These are phyloP conservation scores for Hydnomerulius pinastri DNA, from an alignment of 768 basidiomycete genomes.

Conservation along the genomic window DNA sequence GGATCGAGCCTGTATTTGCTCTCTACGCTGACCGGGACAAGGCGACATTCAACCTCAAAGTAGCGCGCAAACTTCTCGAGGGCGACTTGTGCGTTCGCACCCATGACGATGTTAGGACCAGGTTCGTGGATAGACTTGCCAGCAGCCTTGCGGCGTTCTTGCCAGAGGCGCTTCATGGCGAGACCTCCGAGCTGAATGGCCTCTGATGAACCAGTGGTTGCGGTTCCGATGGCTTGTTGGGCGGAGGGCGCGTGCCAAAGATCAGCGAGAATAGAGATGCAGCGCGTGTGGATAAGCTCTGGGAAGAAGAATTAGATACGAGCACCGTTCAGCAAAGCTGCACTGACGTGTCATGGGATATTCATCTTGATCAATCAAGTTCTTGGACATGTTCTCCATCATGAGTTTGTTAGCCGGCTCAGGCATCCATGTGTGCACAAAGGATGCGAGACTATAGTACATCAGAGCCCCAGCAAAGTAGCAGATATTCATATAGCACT, in stretches of 20 bases:
- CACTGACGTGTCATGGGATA: constrained; percentile 57
- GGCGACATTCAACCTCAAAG: constrained; percentile 64
- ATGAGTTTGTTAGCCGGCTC: constrained; percentile 53
- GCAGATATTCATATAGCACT: not conserved
- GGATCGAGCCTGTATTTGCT: constrained; percentile 80
- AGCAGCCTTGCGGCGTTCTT: constrained; percentile 61
- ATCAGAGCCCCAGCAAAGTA: not conserved
- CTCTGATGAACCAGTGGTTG: constrained; percentile 71
- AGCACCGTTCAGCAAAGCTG: not conserved
- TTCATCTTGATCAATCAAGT: constrained; percentile 70
- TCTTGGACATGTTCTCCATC: constrained; percentile 66
- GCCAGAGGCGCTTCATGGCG: constrained; percentile 73
- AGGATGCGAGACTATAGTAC: constrained; percentile 52
- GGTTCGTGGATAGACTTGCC: constrained; percentile 70
- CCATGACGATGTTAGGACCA: constrained; percentile 66
- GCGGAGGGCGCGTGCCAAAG: constrained; percentile 66
- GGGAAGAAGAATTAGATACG: not conserved
- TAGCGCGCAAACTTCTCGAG: constrained; percentile 72
- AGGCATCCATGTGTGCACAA: constrained; percentile 70
- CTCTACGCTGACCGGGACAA: constrained; percentile 65
- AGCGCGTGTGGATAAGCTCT: constrained; percentile 47
- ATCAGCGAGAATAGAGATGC: constrained; percentile 59
- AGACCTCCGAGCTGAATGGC: constrained; percentile 74
- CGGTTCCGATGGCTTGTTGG: constrained; percentile 61
- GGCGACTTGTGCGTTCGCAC: constrained; percentile 70